Evolutionary conservation across 176 grass and related monocot genomes (phyloP).

Genomic region (Zea mays): Zm-B73-REFERENCE-NAM-5.0 NC_050097.1:239955001-239955500

Average conservation of each 20-base stretch:
- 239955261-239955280: neutral
- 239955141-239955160: neutral
- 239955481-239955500: conserved; percentile 42
- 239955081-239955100: neutral
- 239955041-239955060: neutral
- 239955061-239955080: too few species aligned
- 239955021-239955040: too few species aligned
- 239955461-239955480: conserved; percentile 34
- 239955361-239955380: conserved; percentile 7
- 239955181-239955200: neutral
- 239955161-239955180: neutral
- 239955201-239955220: neutral
- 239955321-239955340: conserved; percentile 26
- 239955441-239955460: neutral
- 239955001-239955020: too few species aligned
- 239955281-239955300: neutral
- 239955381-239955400: conserved; percentile 39
- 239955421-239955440: neutral
- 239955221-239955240: neutral
- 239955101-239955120: too few species aligned
- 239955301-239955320: conserved; percentile 6
- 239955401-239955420: conserved; percentile 43
- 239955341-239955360: conserved; percentile 10
- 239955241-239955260: neutral
- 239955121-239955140: neutral